Conservation (phyloP, 345 rosid species). For the Toxicodendron radicans region DNA sequence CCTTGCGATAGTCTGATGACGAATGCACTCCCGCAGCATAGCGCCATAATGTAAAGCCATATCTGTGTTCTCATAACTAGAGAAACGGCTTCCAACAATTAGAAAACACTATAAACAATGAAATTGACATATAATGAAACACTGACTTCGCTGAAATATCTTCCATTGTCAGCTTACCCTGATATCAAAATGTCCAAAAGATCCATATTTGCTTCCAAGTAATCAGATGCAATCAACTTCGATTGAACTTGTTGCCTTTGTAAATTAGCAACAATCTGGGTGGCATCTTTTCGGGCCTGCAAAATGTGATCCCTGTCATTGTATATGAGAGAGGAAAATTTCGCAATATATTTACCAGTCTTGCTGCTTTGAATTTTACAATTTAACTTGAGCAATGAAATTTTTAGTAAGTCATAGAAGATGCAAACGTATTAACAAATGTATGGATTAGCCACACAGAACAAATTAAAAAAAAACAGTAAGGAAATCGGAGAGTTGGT, state of each 20-base stretch:
- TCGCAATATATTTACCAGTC: background rate
- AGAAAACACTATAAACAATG: slow-evolving; percentile 14
- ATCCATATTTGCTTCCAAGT: slow-evolving; percentile 79
- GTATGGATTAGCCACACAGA: background rate
- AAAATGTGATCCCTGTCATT: slow-evolving; percentile 17
- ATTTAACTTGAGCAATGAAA: background rate
- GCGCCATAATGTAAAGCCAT: slow-evolving; percentile 99
- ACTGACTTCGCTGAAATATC: background rate
- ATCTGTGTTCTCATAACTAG: slow-evolving; percentile 74
- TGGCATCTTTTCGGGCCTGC: slow-evolving; percentile 96
- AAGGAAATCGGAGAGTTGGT: background rate
- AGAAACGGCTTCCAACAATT: slow-evolving; percentile 21
- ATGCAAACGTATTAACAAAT: background rate
- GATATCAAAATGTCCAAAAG: slow-evolving; percentile 73
- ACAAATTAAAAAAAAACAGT: background rate
- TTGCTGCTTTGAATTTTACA: background rate
- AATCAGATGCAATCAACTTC: slow-evolving; percentile 88
- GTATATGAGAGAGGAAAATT: slow-evolving; percentile 6
- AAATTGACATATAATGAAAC: background rate
- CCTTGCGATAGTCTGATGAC: slow-evolving; percentile 96
- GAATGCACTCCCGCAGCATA: slow-evolving; percentile 97
- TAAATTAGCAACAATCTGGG: slow-evolving; percentile 95
- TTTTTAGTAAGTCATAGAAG: background rate
- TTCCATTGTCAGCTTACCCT: slow-evolving; percentile 51
- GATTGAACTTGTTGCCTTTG: slow-evolving; percentile 95